phyloP scores from a whole-genome alignment of 345 rosid genomes.

The Xanthoceras sorbifolium region DNA sequence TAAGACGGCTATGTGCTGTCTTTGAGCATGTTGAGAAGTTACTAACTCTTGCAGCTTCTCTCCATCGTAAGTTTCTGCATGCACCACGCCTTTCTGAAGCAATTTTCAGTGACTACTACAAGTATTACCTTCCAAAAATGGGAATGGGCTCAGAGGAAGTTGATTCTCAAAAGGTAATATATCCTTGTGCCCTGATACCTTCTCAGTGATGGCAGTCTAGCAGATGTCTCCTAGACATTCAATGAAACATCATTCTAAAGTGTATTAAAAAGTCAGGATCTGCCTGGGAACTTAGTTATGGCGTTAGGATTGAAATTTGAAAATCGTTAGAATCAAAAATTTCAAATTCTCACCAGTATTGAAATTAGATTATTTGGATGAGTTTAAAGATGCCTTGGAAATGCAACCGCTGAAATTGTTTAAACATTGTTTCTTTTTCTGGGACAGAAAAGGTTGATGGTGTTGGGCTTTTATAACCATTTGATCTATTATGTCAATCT shows the following conservation, averaged over 20 bases:
- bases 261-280: background rate
- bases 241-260: constrained; percentile 1
- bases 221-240: background rate
- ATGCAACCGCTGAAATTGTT: background rate
- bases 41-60: constrained; percentile 76
- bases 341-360: background rate
- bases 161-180: constrained; percentile 40
- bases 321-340: background rate
- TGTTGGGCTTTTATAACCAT: background rate
- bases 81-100: constrained; percentile 74
- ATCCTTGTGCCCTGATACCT: constrained; percentile 3
- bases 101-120: constrained; percentile 66
- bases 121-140: constrained; percentile 60
- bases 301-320: background rate
- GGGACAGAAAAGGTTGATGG: background rate
- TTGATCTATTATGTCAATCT: background rate
- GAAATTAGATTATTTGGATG: background rate
- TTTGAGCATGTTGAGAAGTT: constrained; percentile 85
- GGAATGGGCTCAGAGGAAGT: constrained; percentile 49
- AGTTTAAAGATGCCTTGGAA: background rate
- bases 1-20: constrained; percentile 56
- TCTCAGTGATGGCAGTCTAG: background rate
- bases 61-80: constrained; percentile 76
- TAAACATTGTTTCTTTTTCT: background rate
- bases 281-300: constrained; percentile 3